Conservation (phyloP, 352 stramenopile genomes). For the Globisporangium cederbergense region DNA sequence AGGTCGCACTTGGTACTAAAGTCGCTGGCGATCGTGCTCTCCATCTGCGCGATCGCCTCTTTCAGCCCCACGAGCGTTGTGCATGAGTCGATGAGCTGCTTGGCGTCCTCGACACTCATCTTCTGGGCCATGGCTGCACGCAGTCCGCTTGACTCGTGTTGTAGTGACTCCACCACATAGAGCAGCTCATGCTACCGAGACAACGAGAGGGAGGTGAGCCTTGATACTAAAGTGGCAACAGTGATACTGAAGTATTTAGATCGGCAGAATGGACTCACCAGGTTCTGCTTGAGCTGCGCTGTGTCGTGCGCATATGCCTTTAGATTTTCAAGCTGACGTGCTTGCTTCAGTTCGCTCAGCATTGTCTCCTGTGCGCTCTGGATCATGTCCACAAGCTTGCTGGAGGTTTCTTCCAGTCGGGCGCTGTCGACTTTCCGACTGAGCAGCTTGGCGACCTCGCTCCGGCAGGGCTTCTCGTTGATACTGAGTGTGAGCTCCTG, state of each 20-base stretch:
- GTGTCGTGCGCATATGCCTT: conserved; percentile 28
- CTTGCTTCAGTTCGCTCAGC: conserved; percentile 22
- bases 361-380: conserved; percentile 25
- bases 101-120: conserved; percentile 31
- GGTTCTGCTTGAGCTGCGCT: conserved; percentile 37
- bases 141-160: conserved; percentile 30
- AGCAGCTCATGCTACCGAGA: conserved; percentile 35
- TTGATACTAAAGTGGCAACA: not conserved
- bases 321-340: conserved; percentile 14
- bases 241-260: not conserved
- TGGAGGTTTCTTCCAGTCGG: conserved; percentile 28
- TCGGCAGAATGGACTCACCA: conserved; percentile 22
- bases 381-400: conserved; percentile 26
- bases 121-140: conserved; percentile 28
- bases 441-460: conserved; percentile 32
- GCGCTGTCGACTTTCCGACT: conserved; percentile 30
- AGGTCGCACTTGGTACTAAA: conserved; percentile 30
- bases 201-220: not conserved
- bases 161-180: conserved; percentile 40
- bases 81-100: conserved; percentile 28
- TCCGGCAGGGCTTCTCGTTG: conserved; percentile 25
- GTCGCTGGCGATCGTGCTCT: conserved; percentile 25
- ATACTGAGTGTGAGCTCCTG: conserved; percentile 24
- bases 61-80: conserved; percentile 25
- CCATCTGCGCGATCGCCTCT: conserved; percentile 21